A percentile compares a stretch with the other conserved stretches of the same genome.
phyloP scores from a whole-genome alignment of 2,329 filamentous ascomycete genomes.

The Exserohilum turcica region DNA sequence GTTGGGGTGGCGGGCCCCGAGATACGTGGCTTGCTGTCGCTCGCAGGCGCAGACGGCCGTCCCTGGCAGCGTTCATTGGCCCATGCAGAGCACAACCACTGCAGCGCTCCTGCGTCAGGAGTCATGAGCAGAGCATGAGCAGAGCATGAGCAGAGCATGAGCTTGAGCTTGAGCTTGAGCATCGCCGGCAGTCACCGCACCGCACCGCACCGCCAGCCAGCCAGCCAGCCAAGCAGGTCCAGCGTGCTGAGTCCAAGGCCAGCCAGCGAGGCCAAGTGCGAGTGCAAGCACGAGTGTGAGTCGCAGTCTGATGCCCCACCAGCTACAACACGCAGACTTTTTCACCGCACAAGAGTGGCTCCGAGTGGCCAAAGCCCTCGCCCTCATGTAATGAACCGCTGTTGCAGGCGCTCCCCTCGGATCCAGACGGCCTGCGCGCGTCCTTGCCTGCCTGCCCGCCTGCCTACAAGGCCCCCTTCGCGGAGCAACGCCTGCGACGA shows the following conservation, averaged over 20 bases:
- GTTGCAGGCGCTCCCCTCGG: constrained; percentile 19
- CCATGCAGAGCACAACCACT: constrained; percentile 34
- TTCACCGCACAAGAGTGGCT: constrained; percentile 27
- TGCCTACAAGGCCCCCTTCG: constrained; percentile 6
- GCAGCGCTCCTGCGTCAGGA: constrained; percentile 21
- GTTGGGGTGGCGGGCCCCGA: constrained; percentile 4
- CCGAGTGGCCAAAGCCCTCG: too few species aligned
- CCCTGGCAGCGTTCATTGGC: constrained; percentile 35
- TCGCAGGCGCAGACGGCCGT: constrained; percentile 28
- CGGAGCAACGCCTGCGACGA: constrained; percentile 19
- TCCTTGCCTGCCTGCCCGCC: constrained; percentile 3
- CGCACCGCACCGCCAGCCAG: too few species aligned
- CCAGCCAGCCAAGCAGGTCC: too few species aligned
- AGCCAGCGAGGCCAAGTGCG: too few species aligned
- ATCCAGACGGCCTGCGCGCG: constrained; percentile 12
- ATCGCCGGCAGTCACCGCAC: constrained; percentile 26
- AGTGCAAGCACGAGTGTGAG: too few species aligned
- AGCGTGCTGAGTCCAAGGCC: too few species aligned
- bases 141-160: too few species aligned
- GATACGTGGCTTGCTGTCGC: constrained; percentile 39
- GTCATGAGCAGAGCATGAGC: too few species aligned
- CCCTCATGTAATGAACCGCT: constrained; percentile 25
- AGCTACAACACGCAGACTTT: constrained; percentile 30
- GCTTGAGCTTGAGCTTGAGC: too few species aligned
- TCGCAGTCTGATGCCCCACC: constrained; percentile 23